Percentiles rank a stretch among this genome's conserved stretches.
phyloP scores from a whole-genome alignment of 164 flowering plant genomes.

The Liquidambar formosana region DNA sequence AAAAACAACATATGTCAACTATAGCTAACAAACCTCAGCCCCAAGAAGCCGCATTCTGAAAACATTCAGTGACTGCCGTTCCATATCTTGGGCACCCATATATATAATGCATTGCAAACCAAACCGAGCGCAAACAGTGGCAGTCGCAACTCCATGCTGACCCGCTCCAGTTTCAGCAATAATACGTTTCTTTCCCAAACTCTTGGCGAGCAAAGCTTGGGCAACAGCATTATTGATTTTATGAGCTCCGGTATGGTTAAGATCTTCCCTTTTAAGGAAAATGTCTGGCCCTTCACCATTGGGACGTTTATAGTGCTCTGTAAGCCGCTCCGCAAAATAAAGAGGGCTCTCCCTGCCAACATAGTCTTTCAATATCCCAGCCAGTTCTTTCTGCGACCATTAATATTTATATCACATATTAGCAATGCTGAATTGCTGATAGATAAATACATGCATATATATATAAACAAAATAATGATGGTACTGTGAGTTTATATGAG shows the following conservation, averaged over 20 bases:
- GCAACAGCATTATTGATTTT: constrained; percentile 93
- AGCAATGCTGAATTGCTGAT: background rate
- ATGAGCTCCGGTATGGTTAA: constrained; percentile 96
- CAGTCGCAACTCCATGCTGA: constrained; percentile 98
- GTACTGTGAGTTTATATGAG: too few species aligned
- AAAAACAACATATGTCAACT: background rate
- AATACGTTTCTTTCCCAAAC: constrained; percentile 75
- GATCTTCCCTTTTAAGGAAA: constrained; percentile 88
- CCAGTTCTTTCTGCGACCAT: constrained; percentile 61
- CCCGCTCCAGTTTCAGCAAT: constrained; percentile 99
- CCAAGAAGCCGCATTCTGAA: constrained; percentile 96
- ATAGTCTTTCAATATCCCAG: constrained; percentile 80
- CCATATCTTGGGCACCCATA: constrained; percentile 99
- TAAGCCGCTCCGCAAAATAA: constrained; percentile 82
- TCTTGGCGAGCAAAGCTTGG: constrained; percentile 90
- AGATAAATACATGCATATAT: too few species aligned
- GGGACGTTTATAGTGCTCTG: constrained; percentile 72
- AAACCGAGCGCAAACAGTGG: constrained; percentile 95
- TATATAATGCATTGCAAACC: constrained; percentile 81
- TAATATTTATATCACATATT: background rate
- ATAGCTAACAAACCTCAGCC: constrained; percentile 71
- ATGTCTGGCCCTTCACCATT: constrained; percentile 84
- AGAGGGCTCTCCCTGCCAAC: constrained; percentile 91
- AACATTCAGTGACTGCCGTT: constrained; percentile 86
- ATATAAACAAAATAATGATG: too few species aligned